These are phyloP conservation scores for Dothistroma septosporum DNA, from an alignment of 2,329 filamentous ascomycete genomes.

Conservation along the genomic window DNA sequence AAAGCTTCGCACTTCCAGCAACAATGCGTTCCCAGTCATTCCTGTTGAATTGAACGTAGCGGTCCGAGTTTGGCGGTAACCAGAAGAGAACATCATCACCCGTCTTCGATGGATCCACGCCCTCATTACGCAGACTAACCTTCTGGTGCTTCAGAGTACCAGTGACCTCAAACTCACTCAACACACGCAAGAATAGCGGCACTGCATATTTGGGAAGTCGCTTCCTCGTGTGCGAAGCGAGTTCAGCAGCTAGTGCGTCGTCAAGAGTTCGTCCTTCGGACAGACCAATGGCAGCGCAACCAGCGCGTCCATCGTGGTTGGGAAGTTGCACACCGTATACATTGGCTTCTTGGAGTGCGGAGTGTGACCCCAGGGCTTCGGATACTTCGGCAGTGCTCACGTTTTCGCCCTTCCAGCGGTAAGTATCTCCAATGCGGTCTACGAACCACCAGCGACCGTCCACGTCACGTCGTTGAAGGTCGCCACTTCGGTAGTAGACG, in stretches of 20 bases:
- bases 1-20: slow-evolving; percentile 68
- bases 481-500: slow-evolving; percentile 79
- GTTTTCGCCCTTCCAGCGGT: slow-evolving; percentile 66
- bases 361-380: slow-evolving; percentile 69
- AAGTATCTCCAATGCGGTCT: slow-evolving; percentile 75
- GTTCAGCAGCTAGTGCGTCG: slow-evolving; percentile 41
- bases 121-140: slow-evolving; percentile 64
- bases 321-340: slow-evolving; percentile 52
- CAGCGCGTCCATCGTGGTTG: slow-evolving; percentile 57
- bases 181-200: slow-evolving; percentile 71
- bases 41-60: slow-evolving; percentile 63
- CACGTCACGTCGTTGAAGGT: slow-evolving; percentile 65
- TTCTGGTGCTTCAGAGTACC: slow-evolving; percentile 92
- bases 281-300: slow-evolving; percentile 68
- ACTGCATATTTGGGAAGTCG: slow-evolving; percentile 69
- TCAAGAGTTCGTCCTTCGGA: slow-evolving; percentile 36
- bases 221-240: slow-evolving; percentile 57
- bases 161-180: slow-evolving; percentile 60
- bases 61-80: slow-evolving; percentile 55
- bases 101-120: slow-evolving; percentile 63
- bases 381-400: slow-evolving; percentile 60
- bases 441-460: slow-evolving; percentile 72
- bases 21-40: slow-evolving; percentile 66
- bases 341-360: slow-evolving; percentile 69
- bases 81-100: slow-evolving; percentile 56